phyloP scores from a whole-genome alignment of 306 rosid species.

The Acmispon strigosus region DNA sequence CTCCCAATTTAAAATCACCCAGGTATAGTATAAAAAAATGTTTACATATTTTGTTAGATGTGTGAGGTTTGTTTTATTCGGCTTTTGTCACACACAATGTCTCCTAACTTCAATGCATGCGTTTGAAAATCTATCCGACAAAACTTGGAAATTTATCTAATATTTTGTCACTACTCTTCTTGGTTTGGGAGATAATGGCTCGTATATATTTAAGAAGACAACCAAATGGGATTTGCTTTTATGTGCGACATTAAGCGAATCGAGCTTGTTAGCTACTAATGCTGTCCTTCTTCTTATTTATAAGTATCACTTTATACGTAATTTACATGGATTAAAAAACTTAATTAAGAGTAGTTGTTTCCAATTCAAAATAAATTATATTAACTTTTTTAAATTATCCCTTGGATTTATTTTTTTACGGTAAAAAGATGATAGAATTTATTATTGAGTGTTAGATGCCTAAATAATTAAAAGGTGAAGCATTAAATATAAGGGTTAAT shows the following conservation, averaged over 20 bases:
- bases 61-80: neutral
- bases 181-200: neutral
- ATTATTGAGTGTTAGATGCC: too few species aligned
- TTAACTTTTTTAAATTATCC: too few species aligned
- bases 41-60: neutral
- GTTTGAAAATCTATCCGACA: constrained; percentile 16
- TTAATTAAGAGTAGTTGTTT: too few species aligned
- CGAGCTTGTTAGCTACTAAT: neutral
- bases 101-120: constrained; percentile 16
- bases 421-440: too few species aligned
- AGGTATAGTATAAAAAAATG: neutral
- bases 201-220: neutral
- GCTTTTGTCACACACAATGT: neutral
- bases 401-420: too few species aligned
- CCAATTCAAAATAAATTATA: too few species aligned
- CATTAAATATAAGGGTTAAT: too few species aligned
- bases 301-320: too few species aligned
- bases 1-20: neutral
- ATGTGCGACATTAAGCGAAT: constrained; percentile 17
- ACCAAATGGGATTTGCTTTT: neutral
- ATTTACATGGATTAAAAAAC: too few species aligned
- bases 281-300: too few species aligned
- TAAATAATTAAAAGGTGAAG: too few species aligned
- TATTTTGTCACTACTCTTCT: constrained; percentile 13
- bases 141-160: neutral